Percentiles rank a stretch among this genome's conserved stretches.
These are phyloP conservation scores for Schoenoplectus tabernaemontani DNA, from an alignment of 202 grass and related monocot species.

Conservation along the genomic window DNA sequence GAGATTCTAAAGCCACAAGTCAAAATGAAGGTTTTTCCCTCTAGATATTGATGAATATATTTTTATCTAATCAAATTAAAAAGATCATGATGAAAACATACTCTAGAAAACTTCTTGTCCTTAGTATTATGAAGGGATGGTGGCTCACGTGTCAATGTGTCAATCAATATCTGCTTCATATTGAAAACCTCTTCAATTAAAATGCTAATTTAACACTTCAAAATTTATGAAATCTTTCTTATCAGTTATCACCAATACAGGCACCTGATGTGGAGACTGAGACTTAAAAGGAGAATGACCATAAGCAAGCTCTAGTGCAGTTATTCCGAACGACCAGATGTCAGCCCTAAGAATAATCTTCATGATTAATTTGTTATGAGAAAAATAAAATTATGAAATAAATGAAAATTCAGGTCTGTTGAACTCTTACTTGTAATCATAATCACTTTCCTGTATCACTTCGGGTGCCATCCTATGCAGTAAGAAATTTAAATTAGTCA, in stretches of 20 bases:
- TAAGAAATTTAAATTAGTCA: background rate
- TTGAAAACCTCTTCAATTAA: slow-evolving; percentile 9
- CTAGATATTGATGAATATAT: background rate
- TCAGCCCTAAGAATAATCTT: slow-evolving; percentile 52
- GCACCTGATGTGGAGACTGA: slow-evolving; percentile 48
- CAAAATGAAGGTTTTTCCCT: background rate
- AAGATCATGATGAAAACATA: slow-evolving; percentile 11
- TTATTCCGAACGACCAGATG: slow-evolving; percentile 93
- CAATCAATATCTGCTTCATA: slow-evolving; percentile 58
- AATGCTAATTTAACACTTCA: background rate
- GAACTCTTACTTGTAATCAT: slow-evolving; percentile 69
- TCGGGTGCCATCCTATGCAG: slow-evolving; percentile 88
- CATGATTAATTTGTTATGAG: slow-evolving; percentile 23
- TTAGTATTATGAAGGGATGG: slow-evolving; percentile 83
- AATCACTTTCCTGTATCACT: slow-evolving; percentile 93
- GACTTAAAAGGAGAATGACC: slow-evolving; percentile 90
- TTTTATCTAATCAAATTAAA: background rate
- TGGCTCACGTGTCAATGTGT: slow-evolving; percentile 70
- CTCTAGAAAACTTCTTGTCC: slow-evolving; percentile 68
- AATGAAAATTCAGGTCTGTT: background rate
- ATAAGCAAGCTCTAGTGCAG: slow-evolving; percentile 87
- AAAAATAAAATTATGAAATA: background rate
- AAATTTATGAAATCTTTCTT: background rate
- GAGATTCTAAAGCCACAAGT: background rate
- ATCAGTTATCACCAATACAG: background rate